phyloP scores from a whole-genome alignment of 495 filamentous ascomycete genomes.

The Lasiosphaeria ovina region DNA sequence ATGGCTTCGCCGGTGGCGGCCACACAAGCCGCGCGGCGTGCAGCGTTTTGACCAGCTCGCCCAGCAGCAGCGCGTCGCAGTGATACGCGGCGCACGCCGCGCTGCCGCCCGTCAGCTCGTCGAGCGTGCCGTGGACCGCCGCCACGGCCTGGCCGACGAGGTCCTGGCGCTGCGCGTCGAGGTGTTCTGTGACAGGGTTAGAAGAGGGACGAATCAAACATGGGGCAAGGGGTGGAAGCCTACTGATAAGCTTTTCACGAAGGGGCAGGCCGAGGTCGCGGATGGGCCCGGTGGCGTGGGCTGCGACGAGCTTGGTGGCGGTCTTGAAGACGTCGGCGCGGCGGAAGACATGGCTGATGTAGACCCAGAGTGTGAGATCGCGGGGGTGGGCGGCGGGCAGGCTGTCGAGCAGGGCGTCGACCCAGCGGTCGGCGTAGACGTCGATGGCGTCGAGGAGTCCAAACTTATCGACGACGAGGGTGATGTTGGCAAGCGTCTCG shows the following conservation, averaged over 20 bases:
- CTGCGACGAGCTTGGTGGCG: slow-evolving; percentile 19
- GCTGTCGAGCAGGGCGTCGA: slow-evolving; percentile 15
- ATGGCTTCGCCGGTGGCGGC: slow-evolving; percentile 25
- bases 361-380: slow-evolving; percentile 30
- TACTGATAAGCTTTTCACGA: slow-evolving; percentile 31
- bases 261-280: slow-evolving; percentile 25
- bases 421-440: slow-evolving; percentile 48
- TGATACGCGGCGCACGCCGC: slow-evolving; percentile 16
- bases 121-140: slow-evolving; percentile 17
- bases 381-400: slow-evolving; percentile 13
- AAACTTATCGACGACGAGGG: slow-evolving; percentile 52
- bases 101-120: slow-evolving; percentile 13
- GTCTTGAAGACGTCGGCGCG: slow-evolving; percentile 25
- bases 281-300: slow-evolving; percentile 21
- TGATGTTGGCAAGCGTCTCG: slow-evolving; percentile 49
- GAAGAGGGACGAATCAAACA: not conserved
- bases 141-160: slow-evolving; percentile 20
- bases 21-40: slow-evolving; percentile 14
- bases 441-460: slow-evolving; percentile 43
- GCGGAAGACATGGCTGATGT: slow-evolving; percentile 28
- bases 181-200: slow-evolving; percentile 10
- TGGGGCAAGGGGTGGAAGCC: slow-evolving; percentile 5
- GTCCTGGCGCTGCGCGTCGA: slow-evolving; percentile 24
- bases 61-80: slow-evolving; percentile 31
- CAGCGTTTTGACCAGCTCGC: slow-evolving; percentile 28